Evolutionary conservation across 2,329 filamentous ascomycete species (phyloP), one percentile per base, ranked within the genome.

Genomic region (Cytospora paraplurivora): DNA sequence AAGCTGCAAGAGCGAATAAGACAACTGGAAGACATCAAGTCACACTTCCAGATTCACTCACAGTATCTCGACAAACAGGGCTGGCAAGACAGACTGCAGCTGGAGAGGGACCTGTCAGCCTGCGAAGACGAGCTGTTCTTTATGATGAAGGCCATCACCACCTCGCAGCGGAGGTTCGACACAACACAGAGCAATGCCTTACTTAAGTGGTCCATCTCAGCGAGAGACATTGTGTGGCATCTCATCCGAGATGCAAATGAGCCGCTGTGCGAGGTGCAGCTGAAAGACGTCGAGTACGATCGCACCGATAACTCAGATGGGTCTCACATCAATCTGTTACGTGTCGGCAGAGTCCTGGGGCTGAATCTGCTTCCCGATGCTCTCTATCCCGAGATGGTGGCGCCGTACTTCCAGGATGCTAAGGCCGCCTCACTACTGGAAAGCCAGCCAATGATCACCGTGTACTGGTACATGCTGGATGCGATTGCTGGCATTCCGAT

Each of bases 61-160:
- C 90, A 90, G 70, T 90, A 90, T 65, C 83, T 99, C 33, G 94
- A 98, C 75, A 88, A 88, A 71, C 87, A 91, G 72, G 93, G 93
- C 15, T 98, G 94, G 93, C 88, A 95, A 72, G 94, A 98, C 73
- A 87, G 93, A 38, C 82, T 97, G 64, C 79, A 88, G n/a, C 83
- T 99, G 51, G 95, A 99, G 73, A 89, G 91, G 58, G 95, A 99
- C 73, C 80, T 99, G 57, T 86, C 92, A 11, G 87, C 87, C 21
- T 97, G 92, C 71, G 95, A 98, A 74, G 95, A 99, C 71, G 96
- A 99, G 75, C 78, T 99, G 10, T 99, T 99, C 82, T 99, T 99
- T 78, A 91, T 99, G 81, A 98, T 99, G 95, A 98, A 99, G 72
- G 96, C 95, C 47, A 99, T 99, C 73, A 99, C 95, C 1, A 96